Evolutionary conservation across 139 green algal species (phyloP).

Genomic region (Gonium pectorale): DNA sequence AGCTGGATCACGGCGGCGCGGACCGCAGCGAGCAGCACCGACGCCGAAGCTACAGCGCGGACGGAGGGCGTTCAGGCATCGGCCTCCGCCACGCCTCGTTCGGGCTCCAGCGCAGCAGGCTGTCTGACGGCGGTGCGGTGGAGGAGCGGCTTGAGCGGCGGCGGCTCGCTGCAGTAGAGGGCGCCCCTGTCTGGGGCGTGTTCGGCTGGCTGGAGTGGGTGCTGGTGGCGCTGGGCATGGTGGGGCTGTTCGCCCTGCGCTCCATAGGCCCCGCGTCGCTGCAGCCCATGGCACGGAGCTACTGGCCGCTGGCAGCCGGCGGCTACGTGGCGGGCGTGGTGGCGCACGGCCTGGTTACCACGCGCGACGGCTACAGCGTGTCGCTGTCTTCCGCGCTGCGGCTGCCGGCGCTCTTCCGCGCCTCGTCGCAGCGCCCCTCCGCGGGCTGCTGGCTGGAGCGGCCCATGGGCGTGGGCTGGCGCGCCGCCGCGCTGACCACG

Average conservation of each 20-base stretch:
- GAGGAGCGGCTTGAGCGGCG: slow-evolving; percentile 9
- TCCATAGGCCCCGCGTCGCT: slow-evolving; percentile 27
- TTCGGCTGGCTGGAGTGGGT: slow-evolving; percentile 52
- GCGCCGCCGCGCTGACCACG: slow-evolving; percentile 33
- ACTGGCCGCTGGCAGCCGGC: slow-evolving; percentile 47
- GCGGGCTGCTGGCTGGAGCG: slow-evolving; percentile 47
- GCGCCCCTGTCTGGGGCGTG: slow-evolving; percentile 21
- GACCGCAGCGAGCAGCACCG: neutral
- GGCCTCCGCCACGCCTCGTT: too few species aligned
- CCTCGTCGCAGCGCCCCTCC: slow-evolving; percentile 6
- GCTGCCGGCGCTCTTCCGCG: slow-evolving; percentile 41
- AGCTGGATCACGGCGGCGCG: slow-evolving; percentile 2
- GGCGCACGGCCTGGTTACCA: slow-evolving; percentile 37
- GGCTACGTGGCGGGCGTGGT: slow-evolving; percentile 45
- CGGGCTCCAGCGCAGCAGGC: neutral
- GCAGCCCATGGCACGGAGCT: slow-evolving; percentile 22
- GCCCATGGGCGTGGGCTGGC: slow-evolving; percentile 50
- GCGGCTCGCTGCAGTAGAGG: slow-evolving; percentile 13
- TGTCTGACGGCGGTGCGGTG: slow-evolving; percentile 20
- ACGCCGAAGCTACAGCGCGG: too few species aligned
- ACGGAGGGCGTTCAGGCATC: too few species aligned
- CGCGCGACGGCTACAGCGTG: slow-evolving; percentile 36
- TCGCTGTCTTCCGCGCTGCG: slow-evolving; percentile 43
- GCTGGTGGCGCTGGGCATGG: slow-evolving; percentile 13
- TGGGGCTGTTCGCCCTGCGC: slow-evolving; percentile 44